Evolutionary conservation across 805 yeast genomes (phyloP).

Genomic region (Lachancea sp.): DNA sequence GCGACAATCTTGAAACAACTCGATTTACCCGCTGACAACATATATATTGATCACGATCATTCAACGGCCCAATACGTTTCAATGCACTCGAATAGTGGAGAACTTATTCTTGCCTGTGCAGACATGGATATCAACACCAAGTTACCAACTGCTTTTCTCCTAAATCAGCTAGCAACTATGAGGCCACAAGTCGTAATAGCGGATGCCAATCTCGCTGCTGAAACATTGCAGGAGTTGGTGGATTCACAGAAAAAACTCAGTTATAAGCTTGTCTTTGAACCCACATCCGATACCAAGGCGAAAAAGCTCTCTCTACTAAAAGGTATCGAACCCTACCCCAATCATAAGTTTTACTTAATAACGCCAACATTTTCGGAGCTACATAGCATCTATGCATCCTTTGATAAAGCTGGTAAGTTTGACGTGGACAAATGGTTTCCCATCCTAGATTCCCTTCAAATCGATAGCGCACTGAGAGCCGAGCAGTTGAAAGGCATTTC

Average conservation of each 20-base stretch:
- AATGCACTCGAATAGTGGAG: conserved; percentile 56
- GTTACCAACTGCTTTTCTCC: conserved; percentile 39
- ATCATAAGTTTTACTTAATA: conserved; percentile 37
- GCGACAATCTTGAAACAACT: conserved; percentile 33
- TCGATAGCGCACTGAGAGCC: conserved; percentile 25
- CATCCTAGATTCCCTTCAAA: conserved; percentile 50
- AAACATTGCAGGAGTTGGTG: conserved; percentile 36
- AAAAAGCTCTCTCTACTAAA: conserved; percentile 37
- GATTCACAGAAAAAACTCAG: conserved; percentile 19
- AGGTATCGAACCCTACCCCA: conserved; percentile 42
- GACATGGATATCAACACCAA: conserved; percentile 71
- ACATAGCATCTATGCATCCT: conserved; percentile 44
- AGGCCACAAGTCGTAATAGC: conserved; percentile 48
- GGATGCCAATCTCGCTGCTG: conserved; percentile 60
- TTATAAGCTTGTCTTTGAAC: conserved; percentile 53
- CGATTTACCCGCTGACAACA: conserved; percentile 27
- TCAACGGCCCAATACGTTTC: conserved; percentile 71
- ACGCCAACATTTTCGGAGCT: conserved; percentile 73
- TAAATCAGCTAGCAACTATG: conserved; percentile 34
- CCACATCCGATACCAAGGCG: conserved; percentile 69
- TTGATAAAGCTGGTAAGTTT: conserved; percentile 38
- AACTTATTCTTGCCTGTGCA: conserved; percentile 67
- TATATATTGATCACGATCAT: conserved; percentile 8
- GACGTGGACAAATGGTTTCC: conserved; percentile 72
- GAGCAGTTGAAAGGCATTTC: background rate